A percentile compares a stretch with the other conserved stretches of the same genome.
Conservation (phyloP, 257 asterid genomes). For the Solanum bulbocastanum region DNA sequence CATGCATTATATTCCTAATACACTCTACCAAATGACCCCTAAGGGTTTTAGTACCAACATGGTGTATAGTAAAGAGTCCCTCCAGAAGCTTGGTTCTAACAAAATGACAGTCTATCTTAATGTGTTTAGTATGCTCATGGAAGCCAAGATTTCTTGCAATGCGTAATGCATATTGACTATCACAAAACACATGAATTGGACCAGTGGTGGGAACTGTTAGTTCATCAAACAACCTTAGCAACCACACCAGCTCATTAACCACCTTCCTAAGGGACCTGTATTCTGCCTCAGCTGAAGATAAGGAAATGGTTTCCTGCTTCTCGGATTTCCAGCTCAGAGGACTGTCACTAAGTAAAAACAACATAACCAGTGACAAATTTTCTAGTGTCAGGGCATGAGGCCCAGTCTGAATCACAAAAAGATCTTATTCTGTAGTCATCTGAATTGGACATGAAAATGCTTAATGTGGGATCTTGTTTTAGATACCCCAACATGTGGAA, state of each 20-base stretch:
- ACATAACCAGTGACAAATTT: no score
- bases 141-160: neutral
- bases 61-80: neutral
- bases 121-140: neutral
- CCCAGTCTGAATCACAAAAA: neutral
- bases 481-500: neutral
- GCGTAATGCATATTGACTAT: neutral
- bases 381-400: neutral
- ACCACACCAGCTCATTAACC: neutral
- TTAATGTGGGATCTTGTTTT: neutral
- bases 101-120: neutral
- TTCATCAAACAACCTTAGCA: neutral
- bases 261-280: neutral
- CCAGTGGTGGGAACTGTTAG: neutral
- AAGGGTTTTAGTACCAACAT: neutral
- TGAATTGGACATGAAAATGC: neutral
- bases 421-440: neutral
- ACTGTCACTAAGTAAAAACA: neutral
- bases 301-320: neutral
- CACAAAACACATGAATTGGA: neutral
- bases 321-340: neutral
- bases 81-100: neutral
- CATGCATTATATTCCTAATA: no score
- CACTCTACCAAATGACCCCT: no score
- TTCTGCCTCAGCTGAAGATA: neutral